Evolutionary conservation across 1,284 basidiomycete species (phyloP), one percentile per base, ranked within the genome.

Genomic region (Testicularia cyperi): DNA sequence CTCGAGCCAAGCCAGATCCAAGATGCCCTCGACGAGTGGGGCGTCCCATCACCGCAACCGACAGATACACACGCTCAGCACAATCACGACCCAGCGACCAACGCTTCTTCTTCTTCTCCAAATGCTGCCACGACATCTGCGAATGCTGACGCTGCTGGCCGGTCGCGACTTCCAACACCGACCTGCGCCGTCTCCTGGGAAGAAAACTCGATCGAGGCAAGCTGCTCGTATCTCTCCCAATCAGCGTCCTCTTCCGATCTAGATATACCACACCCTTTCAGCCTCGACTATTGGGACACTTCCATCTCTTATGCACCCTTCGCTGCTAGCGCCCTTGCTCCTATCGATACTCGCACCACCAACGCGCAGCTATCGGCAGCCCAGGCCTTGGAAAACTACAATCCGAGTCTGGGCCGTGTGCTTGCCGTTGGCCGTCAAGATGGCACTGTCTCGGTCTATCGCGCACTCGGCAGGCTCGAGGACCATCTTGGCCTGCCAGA

Each of bases 281-380:
- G 43, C 2, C n/a, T 55, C 31, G 51, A 61, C 22, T 46, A 41
- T 14, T 61, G 57, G 51, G 57, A 61, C n/a, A 43, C 49, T 5
- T 54, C 57, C 8, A 49, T 61, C 18, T 61, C 57, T 3, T 55
- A 49, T n/a, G 40, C 51, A 22, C 57, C 57, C 2, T 61, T 32
- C 43, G 25, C 44, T 14, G 37, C 46, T 12, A 54, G 32, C 18
- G 48, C 35, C 18, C 28, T 55, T 21, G 14, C 31, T 12, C 48
- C 47, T 13, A 27, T 41, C 13, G 20, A 26, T 6, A 30, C 43
- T 4, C 1, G 6, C 13, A 19, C 26, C 13, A 10, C 13, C 6
- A 23, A 16, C 14, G 10, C n/a, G n/a, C n/a, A 20, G 2, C 15
- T 13, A 10, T 24, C 29, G 10, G 31, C 10, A 7, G 16, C 13